phyloP scores from a whole-genome alignment of 768 basidiomycete genomes.

The Macrolepiota albuminosa region DNA sequence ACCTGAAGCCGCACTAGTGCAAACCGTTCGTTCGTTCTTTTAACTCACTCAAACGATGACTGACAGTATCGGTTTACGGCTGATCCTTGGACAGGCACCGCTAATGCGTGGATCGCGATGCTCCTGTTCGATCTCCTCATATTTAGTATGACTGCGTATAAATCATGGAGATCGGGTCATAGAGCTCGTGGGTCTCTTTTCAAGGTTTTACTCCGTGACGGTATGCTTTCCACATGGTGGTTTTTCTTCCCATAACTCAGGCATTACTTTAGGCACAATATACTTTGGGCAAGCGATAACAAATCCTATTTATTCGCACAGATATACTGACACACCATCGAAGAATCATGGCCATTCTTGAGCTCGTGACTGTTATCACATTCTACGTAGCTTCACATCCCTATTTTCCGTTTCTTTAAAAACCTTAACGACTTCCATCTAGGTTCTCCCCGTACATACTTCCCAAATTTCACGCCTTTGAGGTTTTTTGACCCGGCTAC shows the following conservation, averaged over 20 bases:
- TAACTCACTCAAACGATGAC: background rate
- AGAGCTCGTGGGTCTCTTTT: background rate
- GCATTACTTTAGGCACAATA: background rate
- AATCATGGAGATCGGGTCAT: slow-evolving; percentile 21
- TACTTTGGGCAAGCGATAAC: background rate
- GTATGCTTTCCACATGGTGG: background rate
- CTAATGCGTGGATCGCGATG: slow-evolving; percentile 34
- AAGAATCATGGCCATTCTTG: background rate
- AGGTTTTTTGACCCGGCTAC: background rate
- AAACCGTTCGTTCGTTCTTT: background rate
- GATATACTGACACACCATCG: background rate
- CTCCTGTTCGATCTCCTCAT: slow-evolving; percentile 36
- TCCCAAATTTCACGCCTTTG: background rate
- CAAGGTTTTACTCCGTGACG: background rate
- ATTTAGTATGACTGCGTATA: slow-evolving; percentile 34
- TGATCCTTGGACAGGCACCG: slow-evolving; percentile 20
- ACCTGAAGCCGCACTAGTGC: background rate
- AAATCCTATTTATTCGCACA: background rate
- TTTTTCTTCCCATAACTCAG: background rate
- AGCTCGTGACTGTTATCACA: background rate
- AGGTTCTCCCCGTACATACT: background rate
- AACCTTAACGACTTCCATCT: background rate
- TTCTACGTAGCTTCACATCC: background rate
- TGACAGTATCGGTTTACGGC: background rate
- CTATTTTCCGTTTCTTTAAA: background rate